Conservation (phyloP, 345 rosid species). For the Eucalyptus melliodora region DNA sequence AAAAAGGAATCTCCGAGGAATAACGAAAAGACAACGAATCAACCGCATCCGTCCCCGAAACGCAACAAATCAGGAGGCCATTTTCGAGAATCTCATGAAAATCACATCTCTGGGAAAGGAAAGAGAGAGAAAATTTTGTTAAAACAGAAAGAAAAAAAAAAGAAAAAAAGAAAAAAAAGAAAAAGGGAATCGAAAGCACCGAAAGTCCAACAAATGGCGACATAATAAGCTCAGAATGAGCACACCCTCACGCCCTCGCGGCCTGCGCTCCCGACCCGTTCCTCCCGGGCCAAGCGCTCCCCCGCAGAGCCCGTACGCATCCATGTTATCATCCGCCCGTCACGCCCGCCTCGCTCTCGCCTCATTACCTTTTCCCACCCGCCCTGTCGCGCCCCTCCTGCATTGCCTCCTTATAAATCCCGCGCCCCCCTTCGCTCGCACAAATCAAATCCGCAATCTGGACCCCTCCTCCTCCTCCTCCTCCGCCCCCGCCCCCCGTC, state of each 20-base stretch:
- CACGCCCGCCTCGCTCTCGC: neutral
- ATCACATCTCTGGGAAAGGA: neutral
- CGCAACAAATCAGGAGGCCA: neutral
- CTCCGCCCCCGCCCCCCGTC: neutral
- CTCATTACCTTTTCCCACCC: neutral
- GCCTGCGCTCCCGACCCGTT: neutral
- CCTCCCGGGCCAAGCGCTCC: neutral
- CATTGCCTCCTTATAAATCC: neutral
- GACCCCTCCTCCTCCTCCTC: neutral
- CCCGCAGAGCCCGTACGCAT: neutral
- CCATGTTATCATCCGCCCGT: neutral
- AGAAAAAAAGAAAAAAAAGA: too few relatives aligned
- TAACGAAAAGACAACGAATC: neutral
- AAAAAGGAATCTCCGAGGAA: neutral
- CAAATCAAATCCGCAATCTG: neutral
- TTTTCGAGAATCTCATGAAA: neutral
- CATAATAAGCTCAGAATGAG: constrained; percentile 18
- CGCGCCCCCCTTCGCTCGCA: neutral
- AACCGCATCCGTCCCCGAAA: neutral
- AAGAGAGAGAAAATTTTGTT: neutral
- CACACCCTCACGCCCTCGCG: neutral
- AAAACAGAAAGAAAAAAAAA: neutral
- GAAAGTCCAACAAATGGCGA: constrained; percentile 7
- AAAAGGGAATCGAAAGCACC: neutral
- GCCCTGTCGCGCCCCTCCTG: neutral